Percentiles rank a stretch among this genome's conserved stretches.
Evolutionary conservation across 768 basidiomycete species (phyloP).

Genomic region (Suillus lakei): DNA sequence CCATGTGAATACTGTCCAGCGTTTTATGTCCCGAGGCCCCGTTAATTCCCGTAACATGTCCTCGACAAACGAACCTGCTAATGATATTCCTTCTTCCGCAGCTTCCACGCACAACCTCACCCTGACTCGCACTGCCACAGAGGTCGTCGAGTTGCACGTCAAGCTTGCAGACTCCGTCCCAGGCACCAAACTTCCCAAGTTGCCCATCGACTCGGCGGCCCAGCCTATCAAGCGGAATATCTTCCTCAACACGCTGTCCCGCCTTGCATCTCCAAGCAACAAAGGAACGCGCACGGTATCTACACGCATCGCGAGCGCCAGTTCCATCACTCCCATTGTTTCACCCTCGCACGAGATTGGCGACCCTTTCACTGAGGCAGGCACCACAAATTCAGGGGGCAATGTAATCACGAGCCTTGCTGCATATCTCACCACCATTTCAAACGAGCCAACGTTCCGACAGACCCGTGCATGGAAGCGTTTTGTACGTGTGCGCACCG

Average conservation of each 20-base stretch:
- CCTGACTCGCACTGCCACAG: slow-evolving; percentile 75
- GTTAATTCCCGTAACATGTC: slow-evolving; percentile 20
- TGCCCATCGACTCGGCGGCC: slow-evolving; percentile 61
- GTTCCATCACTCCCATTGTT: slow-evolving; percentile 48
- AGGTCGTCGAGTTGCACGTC: slow-evolving; percentile 80
- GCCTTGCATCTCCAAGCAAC: slow-evolving; percentile 73
- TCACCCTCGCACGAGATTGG: slow-evolving; percentile 59
- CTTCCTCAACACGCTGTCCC: slow-evolving; percentile 86
- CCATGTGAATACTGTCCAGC: slow-evolving; percentile 16
- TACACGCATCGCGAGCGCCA: slow-evolving; percentile 36
- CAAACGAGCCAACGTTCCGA: slow-evolving; percentile 68
- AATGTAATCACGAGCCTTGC: slow-evolving; percentile 71
- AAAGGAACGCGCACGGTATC: slow-evolving; percentile 52
- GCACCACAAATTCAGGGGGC: slow-evolving; percentile 36
- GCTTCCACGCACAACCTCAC: slow-evolving; percentile 92
- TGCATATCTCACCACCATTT: slow-evolving; percentile 77
- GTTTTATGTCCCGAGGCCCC: slow-evolving; percentile 19
- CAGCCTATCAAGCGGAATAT: slow-evolving; percentile 72
- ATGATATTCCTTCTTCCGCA: slow-evolving; percentile 41
- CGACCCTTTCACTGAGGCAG: slow-evolving; percentile 58
- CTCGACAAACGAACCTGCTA: slow-evolving; percentile 25
- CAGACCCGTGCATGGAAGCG: slow-evolving; percentile 78
- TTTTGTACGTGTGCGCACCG: slow-evolving; percentile 84
- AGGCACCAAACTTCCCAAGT: slow-evolving; percentile 56
- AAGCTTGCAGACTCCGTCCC: slow-evolving; percentile 75